Percentiles rank a stretch among this genome's conserved stretches.
Conservation (phyloP, 2,329 filamentous ascomycete genomes). For the Neopestalotiopsis rosae region DNA sequence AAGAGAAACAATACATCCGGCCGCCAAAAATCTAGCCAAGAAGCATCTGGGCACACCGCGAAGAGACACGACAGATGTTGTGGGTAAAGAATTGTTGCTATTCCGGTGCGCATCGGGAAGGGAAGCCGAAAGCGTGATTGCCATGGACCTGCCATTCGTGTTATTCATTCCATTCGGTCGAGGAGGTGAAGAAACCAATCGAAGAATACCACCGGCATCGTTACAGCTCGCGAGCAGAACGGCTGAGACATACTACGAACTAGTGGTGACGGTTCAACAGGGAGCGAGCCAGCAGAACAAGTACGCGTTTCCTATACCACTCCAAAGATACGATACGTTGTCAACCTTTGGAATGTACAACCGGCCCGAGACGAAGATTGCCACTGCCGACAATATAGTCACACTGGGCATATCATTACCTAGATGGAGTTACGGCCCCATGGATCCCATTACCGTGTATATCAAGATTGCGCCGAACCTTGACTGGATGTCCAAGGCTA, state of each 20-base stretch:
- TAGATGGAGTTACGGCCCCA: slow-evolving; percentile 93
- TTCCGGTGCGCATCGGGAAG: slow-evolving; percentile 85
- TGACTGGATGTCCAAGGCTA: slow-evolving; percentile 89
- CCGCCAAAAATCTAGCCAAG: slow-evolving; percentile 92
- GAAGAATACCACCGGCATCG: slow-evolving; percentile 90
- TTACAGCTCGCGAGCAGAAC: slow-evolving; percentile 88
- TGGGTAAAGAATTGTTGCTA: slow-evolving; percentile 93
- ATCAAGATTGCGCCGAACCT: slow-evolving; percentile 92
- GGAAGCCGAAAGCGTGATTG: slow-evolving; percentile 86
- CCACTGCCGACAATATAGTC: slow-evolving; percentile 87
- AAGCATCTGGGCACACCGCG: slow-evolving; percentile 88
- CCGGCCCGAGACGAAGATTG: slow-evolving; percentile 85
- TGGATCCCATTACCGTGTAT: slow-evolving; percentile 94
- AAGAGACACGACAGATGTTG: slow-evolving; percentile 88
- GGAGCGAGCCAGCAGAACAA: slow-evolving; percentile 86
- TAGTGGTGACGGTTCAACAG: slow-evolving; percentile 95
- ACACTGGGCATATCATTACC: slow-evolving; percentile 91
- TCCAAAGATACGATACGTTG: slow-evolving; percentile 92
- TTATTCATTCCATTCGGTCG: slow-evolving; percentile 96
- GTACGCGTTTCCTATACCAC: slow-evolving; percentile 87
- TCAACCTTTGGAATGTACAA: slow-evolving; percentile 99
- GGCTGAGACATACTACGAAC: slow-evolving; percentile 96
- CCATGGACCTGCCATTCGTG: slow-evolving; percentile 97
- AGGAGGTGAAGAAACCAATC: slow-evolving; percentile 86
- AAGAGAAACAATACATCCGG: slow-evolving; percentile 94